Conservation (phyloP, 768 basidiomycete species). For the Lactifluus subvellereus region DNA sequence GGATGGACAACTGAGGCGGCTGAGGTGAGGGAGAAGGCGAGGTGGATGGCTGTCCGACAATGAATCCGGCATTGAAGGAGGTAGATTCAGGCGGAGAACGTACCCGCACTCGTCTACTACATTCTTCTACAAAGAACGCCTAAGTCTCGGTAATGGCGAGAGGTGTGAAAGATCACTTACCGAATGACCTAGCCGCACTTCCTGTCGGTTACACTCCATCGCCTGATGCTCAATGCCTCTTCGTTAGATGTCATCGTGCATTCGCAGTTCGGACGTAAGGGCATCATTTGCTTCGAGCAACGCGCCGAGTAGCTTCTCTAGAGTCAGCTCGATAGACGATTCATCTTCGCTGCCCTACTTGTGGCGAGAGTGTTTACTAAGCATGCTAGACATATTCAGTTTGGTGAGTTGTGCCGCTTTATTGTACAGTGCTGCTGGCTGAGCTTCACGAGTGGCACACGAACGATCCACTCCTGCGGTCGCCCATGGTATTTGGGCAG, state of each 20-base stretch:
- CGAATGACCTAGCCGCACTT: slow-evolving; percentile 57
- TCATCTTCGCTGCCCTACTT: slow-evolving; percentile 22
- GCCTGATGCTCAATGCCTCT: slow-evolving; percentile 41
- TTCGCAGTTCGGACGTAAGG: too few relatives aligned
- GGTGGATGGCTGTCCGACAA: slow-evolving; percentile 31
- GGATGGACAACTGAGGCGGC: slow-evolving; percentile 30
- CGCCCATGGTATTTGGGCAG: slow-evolving; percentile 88
- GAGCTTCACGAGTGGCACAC: slow-evolving; percentile 31
- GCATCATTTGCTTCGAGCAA: slow-evolving; percentile 41
- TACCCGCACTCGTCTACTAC: too few relatives aligned
- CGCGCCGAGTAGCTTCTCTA: slow-evolving; percentile 64
- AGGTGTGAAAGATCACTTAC: slow-evolving; percentile 33
- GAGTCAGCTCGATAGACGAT: slow-evolving; percentile 42
- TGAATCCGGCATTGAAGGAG: too few relatives aligned
- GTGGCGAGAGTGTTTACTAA: background rate
- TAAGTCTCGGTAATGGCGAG: too few relatives aligned
- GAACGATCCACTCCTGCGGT: slow-evolving; percentile 33
- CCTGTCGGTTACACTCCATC: slow-evolving; percentile 65
- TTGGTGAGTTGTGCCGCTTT: slow-evolving; percentile 10
- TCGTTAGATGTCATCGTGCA: slow-evolving; percentile 72
- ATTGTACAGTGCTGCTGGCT: slow-evolving; percentile 11
- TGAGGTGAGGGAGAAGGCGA: slow-evolving; percentile 39
- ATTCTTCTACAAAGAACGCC: too few relatives aligned
- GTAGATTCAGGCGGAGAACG: too few relatives aligned
- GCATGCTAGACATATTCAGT: background rate